Conservation (phyloP, 2,329 filamentous ascomycete genomes). For the Magnaporthales sp. region DNA sequence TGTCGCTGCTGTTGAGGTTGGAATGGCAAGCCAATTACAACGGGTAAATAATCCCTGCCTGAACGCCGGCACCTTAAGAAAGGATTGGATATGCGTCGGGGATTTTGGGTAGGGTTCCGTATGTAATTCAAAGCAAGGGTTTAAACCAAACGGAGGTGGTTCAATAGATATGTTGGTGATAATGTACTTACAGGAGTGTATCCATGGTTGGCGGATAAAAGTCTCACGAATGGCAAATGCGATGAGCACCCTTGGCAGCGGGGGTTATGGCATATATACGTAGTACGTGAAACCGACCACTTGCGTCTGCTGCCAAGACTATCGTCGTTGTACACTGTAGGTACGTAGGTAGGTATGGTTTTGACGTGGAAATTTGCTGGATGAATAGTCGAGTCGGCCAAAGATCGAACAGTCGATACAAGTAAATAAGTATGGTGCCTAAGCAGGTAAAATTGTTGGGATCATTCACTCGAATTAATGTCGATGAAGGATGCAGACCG, state of each 20-base stretch:
- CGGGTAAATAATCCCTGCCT: not conserved
- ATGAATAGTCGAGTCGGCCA: not conserved
- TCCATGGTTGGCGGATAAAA: conserved; percentile 5
- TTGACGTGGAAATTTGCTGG: not conserved
- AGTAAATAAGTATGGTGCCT: not conserved
- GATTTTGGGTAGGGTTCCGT: not conserved
- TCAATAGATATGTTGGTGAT: not conserved
- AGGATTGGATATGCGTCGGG: not conserved
- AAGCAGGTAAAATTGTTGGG: not conserved
- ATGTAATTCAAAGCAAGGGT: not conserved
- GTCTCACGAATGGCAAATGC: not conserved
- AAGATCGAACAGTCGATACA: too few relatives aligned
- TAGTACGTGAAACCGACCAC: not conserved
- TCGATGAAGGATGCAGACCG: not conserved
- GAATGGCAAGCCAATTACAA: not conserved
- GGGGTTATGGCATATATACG: not conserved
- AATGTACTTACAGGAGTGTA: conserved; percentile 9
- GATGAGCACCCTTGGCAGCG: not conserved
- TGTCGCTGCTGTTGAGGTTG: not conserved
- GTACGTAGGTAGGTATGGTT: not conserved
- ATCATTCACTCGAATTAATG: not conserved
- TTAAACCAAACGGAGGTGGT: not conserved
- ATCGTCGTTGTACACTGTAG: not conserved
- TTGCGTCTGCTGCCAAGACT: not conserved
- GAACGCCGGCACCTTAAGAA: not conserved